phyloP scores from a whole-genome alignment of 148 eudicot species.

The Cornus florida region DNA sequence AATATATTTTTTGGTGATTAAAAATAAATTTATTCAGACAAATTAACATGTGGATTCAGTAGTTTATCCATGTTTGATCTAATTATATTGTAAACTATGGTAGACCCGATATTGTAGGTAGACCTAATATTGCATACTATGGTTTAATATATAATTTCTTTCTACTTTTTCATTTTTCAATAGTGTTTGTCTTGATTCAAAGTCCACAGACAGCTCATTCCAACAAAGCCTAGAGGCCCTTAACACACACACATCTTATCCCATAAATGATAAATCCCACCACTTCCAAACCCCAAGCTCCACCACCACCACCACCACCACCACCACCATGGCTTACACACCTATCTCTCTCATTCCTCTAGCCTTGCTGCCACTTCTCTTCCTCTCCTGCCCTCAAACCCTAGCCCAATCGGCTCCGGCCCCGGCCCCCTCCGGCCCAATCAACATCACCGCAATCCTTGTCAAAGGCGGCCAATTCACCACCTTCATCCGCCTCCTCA shows the following conservation, averaged over 20 bases:
- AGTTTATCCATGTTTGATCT: too few relatives aligned
- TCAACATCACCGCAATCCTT: slow-evolving; percentile 74
- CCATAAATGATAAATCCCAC: slow-evolving; percentile 12
- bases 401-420: slow-evolving; percentile 52
- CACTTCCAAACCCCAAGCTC: background rate
- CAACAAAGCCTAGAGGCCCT: slow-evolving; percentile 23
- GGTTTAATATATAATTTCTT: background rate
- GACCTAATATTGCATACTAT: background rate
- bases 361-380: slow-evolving; percentile 15
- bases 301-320: slow-evolving; percentile 10
- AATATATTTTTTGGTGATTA: too few relatives aligned
- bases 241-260: slow-evolving; percentile 9
- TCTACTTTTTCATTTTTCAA: background rate
- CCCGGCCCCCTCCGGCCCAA: slow-evolving; percentile 50
- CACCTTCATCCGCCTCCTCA: slow-evolving; percentile 54
- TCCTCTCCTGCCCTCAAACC: slow-evolving; percentile 23
- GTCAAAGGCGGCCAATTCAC: slow-evolving; percentile 51
- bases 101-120: too few relatives aligned
- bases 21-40: too few relatives aligned
- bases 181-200: background rate
- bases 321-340: slow-evolving; percentile 21
- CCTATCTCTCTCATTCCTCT: slow-evolving; percentile 16
- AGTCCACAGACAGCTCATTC: slow-evolving; percentile 50
- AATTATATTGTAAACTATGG: too few relatives aligned
- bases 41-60: too few relatives aligned